These are phyloP conservation scores for Pleoardoris graminearum DNA, from an alignment of 2,329 filamentous ascomycete genomes.

Conservation along the genomic window DNA sequence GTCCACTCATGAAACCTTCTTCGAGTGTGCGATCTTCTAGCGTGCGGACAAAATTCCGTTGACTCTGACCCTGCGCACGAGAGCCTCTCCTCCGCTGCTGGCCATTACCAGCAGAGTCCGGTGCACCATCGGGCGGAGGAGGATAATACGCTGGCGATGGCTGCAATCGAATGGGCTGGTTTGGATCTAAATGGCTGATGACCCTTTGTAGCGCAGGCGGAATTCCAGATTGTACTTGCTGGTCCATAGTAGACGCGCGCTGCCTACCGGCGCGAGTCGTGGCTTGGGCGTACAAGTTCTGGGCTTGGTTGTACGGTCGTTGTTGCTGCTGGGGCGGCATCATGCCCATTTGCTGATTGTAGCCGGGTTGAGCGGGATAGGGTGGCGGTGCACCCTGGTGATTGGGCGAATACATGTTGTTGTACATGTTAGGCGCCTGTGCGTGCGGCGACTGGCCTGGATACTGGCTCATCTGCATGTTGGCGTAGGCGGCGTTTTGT, in stretches of 20 bases:
- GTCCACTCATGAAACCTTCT: constrained; percentile 81
- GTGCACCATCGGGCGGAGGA: constrained; percentile 81
- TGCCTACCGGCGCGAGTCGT: constrained; percentile 79
- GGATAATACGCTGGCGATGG: constrained; percentile 97
- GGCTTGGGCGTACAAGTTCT: constrained; percentile 73
- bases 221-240: constrained; percentile 88
- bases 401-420: constrained; percentile 71
- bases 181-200: constrained; percentile 93
- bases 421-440: constrained; percentile 70
- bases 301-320: constrained; percentile 60
- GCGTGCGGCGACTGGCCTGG: constrained; percentile 50
- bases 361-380: constrained; percentile 71
- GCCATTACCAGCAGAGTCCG: constrained; percentile 65
- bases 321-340: constrained; percentile 45
- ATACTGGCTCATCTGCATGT: constrained; percentile 62
- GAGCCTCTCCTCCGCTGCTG: constrained; percentile 77
- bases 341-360: constrained; percentile 60
- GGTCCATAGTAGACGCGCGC: constrained; percentile 94
- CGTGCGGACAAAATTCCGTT: constrained; percentile 88
- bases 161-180: constrained; percentile 87
- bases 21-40: constrained; percentile 93
- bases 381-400: constrained; percentile 75
- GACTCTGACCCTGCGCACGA: constrained; percentile 62
- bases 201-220: constrained; percentile 91
- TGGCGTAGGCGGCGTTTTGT: constrained; percentile 69